These are phyloP conservation scores for Neostapfia colusana DNA, from an alignment of 176 grass and related monocot genomes.

Conservation along the genomic window DNA sequence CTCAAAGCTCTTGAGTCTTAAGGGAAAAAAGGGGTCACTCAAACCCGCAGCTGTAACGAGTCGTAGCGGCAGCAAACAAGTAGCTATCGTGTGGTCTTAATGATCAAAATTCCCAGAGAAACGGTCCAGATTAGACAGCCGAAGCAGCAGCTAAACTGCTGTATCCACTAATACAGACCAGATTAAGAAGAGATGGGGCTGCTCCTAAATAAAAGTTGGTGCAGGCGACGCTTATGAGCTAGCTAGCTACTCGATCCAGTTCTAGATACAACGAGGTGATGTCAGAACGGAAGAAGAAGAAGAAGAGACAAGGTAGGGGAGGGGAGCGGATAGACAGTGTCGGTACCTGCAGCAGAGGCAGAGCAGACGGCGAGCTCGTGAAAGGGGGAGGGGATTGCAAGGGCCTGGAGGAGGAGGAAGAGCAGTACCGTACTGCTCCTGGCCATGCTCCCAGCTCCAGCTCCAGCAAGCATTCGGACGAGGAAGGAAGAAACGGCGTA, in stretches of 20 bases:
- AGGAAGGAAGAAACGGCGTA: not conserved
- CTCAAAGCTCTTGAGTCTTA: not conserved
- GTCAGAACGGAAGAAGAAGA: not conserved
- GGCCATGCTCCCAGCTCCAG: not conserved
- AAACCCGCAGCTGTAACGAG: not conserved
- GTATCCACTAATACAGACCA: not conserved
- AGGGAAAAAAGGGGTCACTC: not conserved
- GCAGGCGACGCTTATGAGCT: not conserved
- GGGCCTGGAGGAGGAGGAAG: not conserved
- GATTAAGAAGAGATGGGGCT: not conserved
- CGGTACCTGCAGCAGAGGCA: not conserved
- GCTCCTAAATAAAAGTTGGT: not conserved
- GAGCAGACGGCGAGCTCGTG: not conserved
- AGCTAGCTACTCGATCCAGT: not conserved
- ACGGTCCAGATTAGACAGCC: not conserved
- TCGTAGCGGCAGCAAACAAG: not conserved
- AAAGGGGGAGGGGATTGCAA: not conserved
- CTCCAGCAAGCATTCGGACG: not conserved
- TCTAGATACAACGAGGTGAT: not conserved
- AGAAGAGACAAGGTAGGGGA: not conserved
- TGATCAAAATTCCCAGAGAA: not conserved
- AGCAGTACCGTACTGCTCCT: not conserved
- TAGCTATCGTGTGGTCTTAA: not conserved
- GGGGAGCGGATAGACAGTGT: not conserved
- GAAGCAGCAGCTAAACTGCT: not conserved